A percentile compares a stretch with the other conserved stretches of the same genome.
phyloP scores from a whole-genome alignment of 805 yeast genomes.

The Saccharomycodes ludwigii region DNA sequence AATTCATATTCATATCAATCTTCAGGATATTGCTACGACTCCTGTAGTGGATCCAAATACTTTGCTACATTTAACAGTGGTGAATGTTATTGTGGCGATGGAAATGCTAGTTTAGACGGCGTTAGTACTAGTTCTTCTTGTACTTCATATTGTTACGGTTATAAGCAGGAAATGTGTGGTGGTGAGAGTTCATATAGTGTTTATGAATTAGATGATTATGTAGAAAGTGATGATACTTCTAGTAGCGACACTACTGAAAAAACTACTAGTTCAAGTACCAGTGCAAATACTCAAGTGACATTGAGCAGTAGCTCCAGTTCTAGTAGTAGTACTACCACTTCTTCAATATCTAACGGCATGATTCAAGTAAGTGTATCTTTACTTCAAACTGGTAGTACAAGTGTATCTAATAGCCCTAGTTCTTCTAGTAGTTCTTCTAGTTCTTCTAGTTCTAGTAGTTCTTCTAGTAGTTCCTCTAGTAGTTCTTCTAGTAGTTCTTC shows the following conservation, averaged over 20 bases:
- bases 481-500: no score
- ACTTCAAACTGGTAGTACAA: no score
- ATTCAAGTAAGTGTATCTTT: no score
- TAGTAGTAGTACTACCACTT: conserved; percentile 8
- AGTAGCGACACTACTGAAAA: conserved; percentile 10
- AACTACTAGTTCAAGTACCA: conserved; percentile 16
- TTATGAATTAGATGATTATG: conserved; percentile 26
- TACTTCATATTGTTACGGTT: conserved; percentile 41
- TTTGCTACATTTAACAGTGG: conserved; percentile 17
- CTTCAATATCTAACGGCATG: conserved; percentile 7
- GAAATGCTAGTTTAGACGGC: conserved; percentile 11
- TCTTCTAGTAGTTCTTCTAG: no score
- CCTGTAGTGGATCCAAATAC: conserved; percentile 17
- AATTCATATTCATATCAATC: conserved; percentile 18
- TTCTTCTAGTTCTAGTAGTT: no score
- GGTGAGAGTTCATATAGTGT: conserved; percentile 37
- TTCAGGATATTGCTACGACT: conserved; percentile 14
- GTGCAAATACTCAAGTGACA: no score
- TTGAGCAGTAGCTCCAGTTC: no score
- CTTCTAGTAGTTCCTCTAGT: no score
- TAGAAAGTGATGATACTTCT: no score
- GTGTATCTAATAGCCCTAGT: no score
- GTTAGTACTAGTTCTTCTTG: conserved; percentile 12
- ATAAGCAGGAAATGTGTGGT: conserved; percentile 48
- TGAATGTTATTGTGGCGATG: conserved; percentile 23